Percentiles rank a stretch among this genome's conserved stretches.
Evolutionary conservation across 2,329 filamentous ascomycete species (phyloP).

Genomic region (Dactylellina cionopaga): DNA sequence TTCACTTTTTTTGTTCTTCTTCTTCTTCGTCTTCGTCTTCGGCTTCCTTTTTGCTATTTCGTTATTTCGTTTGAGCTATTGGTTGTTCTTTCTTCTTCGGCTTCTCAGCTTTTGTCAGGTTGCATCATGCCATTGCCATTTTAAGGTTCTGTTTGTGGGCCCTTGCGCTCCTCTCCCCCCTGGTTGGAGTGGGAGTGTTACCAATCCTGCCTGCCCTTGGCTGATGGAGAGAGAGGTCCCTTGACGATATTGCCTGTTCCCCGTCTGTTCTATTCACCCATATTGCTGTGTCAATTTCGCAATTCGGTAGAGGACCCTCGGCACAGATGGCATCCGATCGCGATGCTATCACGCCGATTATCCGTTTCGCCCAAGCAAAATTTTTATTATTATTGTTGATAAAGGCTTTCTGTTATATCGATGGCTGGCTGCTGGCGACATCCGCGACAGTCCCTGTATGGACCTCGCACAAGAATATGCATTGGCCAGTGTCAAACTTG

Average conservation of each 20-base stretch:
- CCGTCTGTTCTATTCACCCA: conserved; percentile 44
- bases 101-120: not conserved
- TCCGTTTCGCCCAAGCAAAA: not conserved
- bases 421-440: too few relatives aligned
- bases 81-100: not conserved
- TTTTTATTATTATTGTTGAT: conserved; percentile 2
- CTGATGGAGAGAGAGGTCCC: too few relatives aligned
- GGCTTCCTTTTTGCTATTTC: too few relatives aligned
- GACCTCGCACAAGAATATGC: conserved; percentile 12
- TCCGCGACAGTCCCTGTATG: conserved; percentile 29
- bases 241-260: too few relatives aligned
- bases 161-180: too few relatives aligned
- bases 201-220: conserved; percentile 40
- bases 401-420: too few relatives aligned
- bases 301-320: conserved; percentile 42
- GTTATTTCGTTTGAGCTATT: too few relatives aligned
- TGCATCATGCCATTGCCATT: conserved; percentile 6
- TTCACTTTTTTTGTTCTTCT: not conserved
- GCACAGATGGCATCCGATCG: conserved; percentile 41
- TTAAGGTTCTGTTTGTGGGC: conserved; percentile 14
- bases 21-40: not conserved
- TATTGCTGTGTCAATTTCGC: conserved; percentile 46
- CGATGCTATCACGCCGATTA: conserved; percentile 1
- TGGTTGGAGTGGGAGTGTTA: conserved; percentile 25
- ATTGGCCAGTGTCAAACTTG: conserved; percentile 51